Evolutionary conservation across 257 asterid genomes (phyloP).

Genomic region (Penstemon davidsonii): DNA sequence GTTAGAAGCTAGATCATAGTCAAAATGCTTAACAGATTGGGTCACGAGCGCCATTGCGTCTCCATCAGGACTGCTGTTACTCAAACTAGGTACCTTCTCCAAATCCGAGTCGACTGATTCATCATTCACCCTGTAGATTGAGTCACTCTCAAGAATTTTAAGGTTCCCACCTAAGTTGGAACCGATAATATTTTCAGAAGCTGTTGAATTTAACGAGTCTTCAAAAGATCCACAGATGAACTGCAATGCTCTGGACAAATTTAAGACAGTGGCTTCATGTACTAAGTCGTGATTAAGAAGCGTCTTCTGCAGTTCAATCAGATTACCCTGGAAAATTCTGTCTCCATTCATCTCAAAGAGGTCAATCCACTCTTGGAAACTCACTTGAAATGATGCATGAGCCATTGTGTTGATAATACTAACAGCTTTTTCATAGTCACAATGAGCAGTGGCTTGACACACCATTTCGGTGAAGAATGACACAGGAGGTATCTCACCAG

Average conservation of each 20-base stretch:
- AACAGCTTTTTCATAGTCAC: slow-evolving; percentile 50
- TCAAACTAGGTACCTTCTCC: slow-evolving; percentile 22
- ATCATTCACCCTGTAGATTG: neutral
- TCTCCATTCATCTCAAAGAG: slow-evolving; percentile 52
- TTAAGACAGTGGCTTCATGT: slow-evolving; percentile 53
- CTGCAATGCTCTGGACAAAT: slow-evolving; percentile 56
- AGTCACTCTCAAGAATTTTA: slow-evolving; percentile 15
- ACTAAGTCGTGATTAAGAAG: slow-evolving; percentile 37
- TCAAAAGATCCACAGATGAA: slow-evolving; percentile 43
- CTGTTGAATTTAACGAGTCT: slow-evolving; percentile 25
- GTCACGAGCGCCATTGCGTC: slow-evolving; percentile 7
- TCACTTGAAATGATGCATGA: slow-evolving; percentile 67
- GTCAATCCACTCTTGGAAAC: slow-evolving; percentile 61
- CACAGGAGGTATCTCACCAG: slow-evolving; percentile 70
- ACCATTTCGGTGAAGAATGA: slow-evolving; percentile 69
- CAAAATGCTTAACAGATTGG: slow-evolving; percentile 24
- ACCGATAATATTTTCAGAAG: slow-evolving; percentile 12
- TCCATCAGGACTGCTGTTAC: slow-evolving; percentile 1
- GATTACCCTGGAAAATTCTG: slow-evolving; percentile 39
- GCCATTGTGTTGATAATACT: slow-evolving; percentile 59
- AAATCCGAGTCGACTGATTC: slow-evolving; percentile 13
- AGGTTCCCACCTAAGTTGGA: slow-evolving; percentile 14
- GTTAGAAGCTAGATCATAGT: slow-evolving; percentile 24
- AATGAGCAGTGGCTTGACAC: slow-evolving; percentile 51
- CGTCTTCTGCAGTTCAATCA: slow-evolving; percentile 46